A percentile compares a stretch with the other conserved stretches of the same genome.
phyloP scores from a whole-genome alignment of 306 rosid species.

The Quercus robur region DNA sequence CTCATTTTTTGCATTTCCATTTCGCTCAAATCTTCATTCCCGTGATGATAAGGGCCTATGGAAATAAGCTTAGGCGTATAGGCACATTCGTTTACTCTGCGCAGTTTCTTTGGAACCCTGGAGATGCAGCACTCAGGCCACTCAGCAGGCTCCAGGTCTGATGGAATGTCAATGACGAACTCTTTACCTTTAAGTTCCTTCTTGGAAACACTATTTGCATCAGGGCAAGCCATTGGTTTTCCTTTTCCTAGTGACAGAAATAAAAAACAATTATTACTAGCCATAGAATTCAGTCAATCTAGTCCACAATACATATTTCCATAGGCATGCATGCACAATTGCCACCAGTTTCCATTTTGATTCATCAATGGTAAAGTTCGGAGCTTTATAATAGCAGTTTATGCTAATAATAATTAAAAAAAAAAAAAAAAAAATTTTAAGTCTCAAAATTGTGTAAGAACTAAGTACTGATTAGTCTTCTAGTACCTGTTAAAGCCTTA shows the following conservation, averaged over 20 bases:
- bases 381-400: no score
- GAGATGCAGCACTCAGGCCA: slow-evolving; percentile 10
- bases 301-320: not conserved
- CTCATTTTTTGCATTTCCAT: not conserved
- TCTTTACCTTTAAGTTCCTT: not conserved
- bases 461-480: not conserved
- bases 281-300: not conserved
- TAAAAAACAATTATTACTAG: not conserved
- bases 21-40: slow-evolving; percentile 5
- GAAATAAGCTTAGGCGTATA: slow-evolving; percentile 21
- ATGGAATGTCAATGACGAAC: not conserved
- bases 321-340: not conserved
- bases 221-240: accelerated
- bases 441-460: no score
- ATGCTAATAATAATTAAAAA: no score
- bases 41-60: slow-evolving; percentile 21
- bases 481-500: not conserved
- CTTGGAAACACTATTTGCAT: not conserved
- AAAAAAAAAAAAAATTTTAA: no score
- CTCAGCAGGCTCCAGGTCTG: not conserved
- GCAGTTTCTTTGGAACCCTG: slow-evolving; percentile 21
- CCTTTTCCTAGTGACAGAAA: not conserved
- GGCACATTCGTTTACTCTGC: slow-evolving; percentile 3
- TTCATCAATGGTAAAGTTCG: not conserved
- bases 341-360: not conserved